A percentile compares a stretch with the other conserved stretches of the same genome.
Conservation (phyloP, 2,329 filamentous ascomycete species). For the Monosporascus sp. region DNA sequence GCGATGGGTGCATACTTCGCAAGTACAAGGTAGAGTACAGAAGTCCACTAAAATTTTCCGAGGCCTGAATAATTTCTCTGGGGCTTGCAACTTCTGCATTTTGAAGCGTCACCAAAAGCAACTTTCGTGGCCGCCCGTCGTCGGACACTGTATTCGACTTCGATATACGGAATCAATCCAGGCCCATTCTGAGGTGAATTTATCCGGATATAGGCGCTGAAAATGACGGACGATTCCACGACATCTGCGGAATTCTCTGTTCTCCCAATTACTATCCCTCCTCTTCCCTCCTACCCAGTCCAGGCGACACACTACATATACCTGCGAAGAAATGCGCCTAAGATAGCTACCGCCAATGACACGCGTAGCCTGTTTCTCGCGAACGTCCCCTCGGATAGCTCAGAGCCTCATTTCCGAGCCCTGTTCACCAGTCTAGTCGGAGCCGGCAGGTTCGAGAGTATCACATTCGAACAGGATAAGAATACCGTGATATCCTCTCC, state of each 20-base stretch:
- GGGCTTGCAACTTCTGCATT: too few species aligned
- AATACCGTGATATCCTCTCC: conserved; percentile 31
- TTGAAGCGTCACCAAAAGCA: too few species aligned
- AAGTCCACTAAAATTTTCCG: too few species aligned
- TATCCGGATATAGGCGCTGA: too few species aligned
- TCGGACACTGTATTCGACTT: too few species aligned
- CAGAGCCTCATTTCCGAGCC: conserved; percentile 67
- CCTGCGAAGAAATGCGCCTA: conserved; percentile 76
- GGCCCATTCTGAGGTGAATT: too few species aligned
- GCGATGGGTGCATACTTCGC: too few species aligned
- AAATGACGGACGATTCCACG: too few species aligned
- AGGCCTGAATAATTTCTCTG: too few species aligned
- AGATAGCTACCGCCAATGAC: conserved; percentile 67
- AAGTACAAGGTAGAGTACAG: too few species aligned
- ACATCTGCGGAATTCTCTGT: conserved; percentile 52
- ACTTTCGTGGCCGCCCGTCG: too few species aligned
- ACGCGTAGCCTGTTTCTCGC: conserved; percentile 82
- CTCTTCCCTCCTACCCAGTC: conserved; percentile 55
- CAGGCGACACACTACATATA: conserved; percentile 77
- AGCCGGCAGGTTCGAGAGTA: conserved; percentile 69
- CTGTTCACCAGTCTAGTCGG: conserved; percentile 72
- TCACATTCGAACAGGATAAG: conserved; percentile 65
- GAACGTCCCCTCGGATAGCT: conserved; percentile 82
- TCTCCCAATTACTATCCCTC: conserved; percentile 62
- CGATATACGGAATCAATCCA: too few species aligned